A percentile compares a stretch with the other conserved stretches of the same genome.
These are phyloP conservation scores for Leccinum disarticulatum DNA, from an alignment of 768 basidiomycete genomes.

Conservation along the genomic window DNA sequence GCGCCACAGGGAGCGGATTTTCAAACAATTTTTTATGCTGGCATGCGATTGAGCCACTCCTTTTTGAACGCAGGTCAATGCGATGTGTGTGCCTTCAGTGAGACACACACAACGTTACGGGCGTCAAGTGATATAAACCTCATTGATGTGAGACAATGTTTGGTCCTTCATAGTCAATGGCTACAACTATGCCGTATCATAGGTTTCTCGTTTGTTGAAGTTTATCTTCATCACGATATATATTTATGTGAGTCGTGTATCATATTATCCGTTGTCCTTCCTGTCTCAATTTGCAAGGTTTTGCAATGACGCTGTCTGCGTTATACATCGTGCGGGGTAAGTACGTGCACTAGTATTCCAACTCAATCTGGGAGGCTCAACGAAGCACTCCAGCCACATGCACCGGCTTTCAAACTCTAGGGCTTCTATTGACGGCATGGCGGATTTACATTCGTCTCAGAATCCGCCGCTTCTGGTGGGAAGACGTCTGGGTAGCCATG, in stretches of 20 bases:
- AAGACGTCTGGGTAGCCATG: background rate
- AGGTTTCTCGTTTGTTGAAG: background rate
- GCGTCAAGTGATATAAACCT: background rate
- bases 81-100: background rate
- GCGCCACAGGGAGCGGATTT: background rate
- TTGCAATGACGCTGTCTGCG: background rate
- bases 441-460: conserved; percentile 19
- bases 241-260: background rate
- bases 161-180: background rate
- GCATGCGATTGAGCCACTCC: background rate
- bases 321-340: background rate
- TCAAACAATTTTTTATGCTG: background rate
- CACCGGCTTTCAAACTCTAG: background rate
- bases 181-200: background rate
- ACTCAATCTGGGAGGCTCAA: background rate
- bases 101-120: background rate
- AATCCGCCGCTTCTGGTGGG: conserved; percentile 11
- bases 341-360: background rate
- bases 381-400: background rate
- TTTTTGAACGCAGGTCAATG: background rate
- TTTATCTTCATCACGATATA: background rate
- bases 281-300: background rate
- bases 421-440: conserved; percentile 19
- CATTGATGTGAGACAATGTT: background rate
- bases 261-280: background rate